Percentiles rank a stretch among this genome's conserved stretches.
phyloP scores from a whole-genome alignment of 176 grass and related monocot species.

The Avena eriantha region DNA sequence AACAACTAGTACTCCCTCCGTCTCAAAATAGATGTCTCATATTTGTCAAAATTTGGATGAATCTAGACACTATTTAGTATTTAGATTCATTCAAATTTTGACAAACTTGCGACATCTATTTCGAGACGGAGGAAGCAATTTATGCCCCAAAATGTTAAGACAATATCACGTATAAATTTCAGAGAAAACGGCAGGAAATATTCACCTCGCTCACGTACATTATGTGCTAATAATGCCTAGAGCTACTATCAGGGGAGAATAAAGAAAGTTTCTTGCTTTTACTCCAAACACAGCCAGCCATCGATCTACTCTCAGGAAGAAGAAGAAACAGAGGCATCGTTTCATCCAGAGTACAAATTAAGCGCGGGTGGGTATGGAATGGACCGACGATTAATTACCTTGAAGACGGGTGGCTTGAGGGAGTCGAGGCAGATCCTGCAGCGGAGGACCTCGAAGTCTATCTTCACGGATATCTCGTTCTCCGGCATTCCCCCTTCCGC shows the following conservation, averaged over 20 bases:
- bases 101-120: too few species aligned
- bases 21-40: too few species aligned
- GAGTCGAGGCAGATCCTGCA: conserved; percentile 10
- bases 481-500: not conserved
- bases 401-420: conserved; percentile 29
- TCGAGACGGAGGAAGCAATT: too few species aligned
- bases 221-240: not conserved
- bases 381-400: not conserved
- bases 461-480: conserved; percentile 10
- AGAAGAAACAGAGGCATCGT: not conserved
- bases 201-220: not conserved
- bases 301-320: not conserved
- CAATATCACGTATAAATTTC: not conserved
- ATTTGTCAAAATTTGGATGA: too few species aligned
- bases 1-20: too few species aligned
- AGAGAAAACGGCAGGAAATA: not conserved
- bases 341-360: not conserved
- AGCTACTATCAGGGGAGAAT: not conserved
- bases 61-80: too few species aligned
- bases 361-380: too few species aligned
- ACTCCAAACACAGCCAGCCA: not conserved
- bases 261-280: not conserved
- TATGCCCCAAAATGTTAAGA: not conserved
- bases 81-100: too few species aligned
- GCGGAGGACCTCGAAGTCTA: not conserved